Percentiles rank a stretch among this genome's conserved stretches.
Conservation (phyloP, 2,329 filamentous ascomycete species). For the Cladobotryum mycophilum region DNA sequence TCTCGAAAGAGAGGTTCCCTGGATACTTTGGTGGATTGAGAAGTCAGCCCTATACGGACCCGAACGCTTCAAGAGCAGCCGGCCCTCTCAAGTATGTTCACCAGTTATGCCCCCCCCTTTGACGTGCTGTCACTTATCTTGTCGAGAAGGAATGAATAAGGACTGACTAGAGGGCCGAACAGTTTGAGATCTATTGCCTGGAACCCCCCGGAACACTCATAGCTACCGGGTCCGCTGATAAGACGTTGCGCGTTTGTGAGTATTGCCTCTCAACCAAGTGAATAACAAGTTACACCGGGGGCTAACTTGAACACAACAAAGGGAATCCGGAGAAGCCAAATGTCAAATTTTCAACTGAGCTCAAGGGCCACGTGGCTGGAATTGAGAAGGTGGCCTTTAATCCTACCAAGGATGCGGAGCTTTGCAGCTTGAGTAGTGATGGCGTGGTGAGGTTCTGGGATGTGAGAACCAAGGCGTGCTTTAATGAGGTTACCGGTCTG, state of each 20-base stretch:
- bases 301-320: slow-evolving; percentile 20
- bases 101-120: not conserved
- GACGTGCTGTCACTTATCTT: not conserved
- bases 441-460: slow-evolving; percentile 77
- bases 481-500: slow-evolving; percentile 61
- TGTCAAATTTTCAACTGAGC: slow-evolving; percentile 67
- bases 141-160: not conserved
- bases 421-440: slow-evolving; percentile 68
- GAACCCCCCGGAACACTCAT: slow-evolving; percentile 83
- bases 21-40: slow-evolving; percentile 61
- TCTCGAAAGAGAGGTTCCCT: slow-evolving; percentile 66
- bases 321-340: slow-evolving; percentile 72
- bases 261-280: slow-evolving; percentile 13
- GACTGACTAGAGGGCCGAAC: slow-evolving; percentile 12
- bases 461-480: slow-evolving; percentile 63
- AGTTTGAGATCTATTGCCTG: slow-evolving; percentile 78
- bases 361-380: slow-evolving; percentile 58
- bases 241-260: slow-evolving; percentile 66
- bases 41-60: slow-evolving; percentile 65
- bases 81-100: slow-evolving; percentile 51
- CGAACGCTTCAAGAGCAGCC: slow-evolving; percentile 45
- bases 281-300: not conserved
- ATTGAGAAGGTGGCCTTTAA: slow-evolving; percentile 77
- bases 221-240: slow-evolving; percentile 70
- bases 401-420: slow-evolving; percentile 67